A percentile compares a stretch with the other conserved stretches of the same genome.
Evolutionary conservation across 148 eudicot species (phyloP).

Genomic region (Chenopodium formosanum): DNA sequence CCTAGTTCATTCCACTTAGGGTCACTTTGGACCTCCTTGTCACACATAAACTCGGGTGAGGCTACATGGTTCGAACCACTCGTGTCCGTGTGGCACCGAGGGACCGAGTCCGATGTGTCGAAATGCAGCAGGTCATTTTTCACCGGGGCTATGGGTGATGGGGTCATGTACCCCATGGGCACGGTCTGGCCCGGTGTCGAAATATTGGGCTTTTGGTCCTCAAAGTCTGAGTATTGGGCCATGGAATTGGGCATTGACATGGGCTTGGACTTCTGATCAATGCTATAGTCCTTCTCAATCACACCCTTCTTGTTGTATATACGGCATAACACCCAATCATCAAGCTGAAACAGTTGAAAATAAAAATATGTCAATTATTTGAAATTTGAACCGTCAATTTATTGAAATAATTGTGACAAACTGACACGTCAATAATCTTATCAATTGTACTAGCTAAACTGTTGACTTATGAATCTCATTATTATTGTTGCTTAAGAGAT

Average conservation of each 20-base stretch:
- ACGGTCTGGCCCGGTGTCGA: slow-evolving; percentile 7
- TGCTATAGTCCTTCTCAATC: slow-evolving; percentile 36
- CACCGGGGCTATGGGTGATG: slow-evolving; percentile 4
- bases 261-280: slow-evolving; percentile 15
- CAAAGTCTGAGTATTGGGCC: slow-evolving; percentile 29
- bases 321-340: slow-evolving; percentile 79
- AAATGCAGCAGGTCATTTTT: slow-evolving; percentile 40
- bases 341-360: slow-evolving; percentile 43
- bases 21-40: slow-evolving; percentile 68
- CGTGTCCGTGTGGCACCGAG: slow-evolving; percentile 59
- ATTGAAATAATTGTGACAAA: not conserved
- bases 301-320: slow-evolving; percentile 81
- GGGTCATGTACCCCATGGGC: slow-evolving; percentile 2
- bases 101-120: slow-evolving; percentile 60
- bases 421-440: not conserved
- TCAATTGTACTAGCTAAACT: not conserved
- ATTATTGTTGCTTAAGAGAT: not conserved
- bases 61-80: slow-evolving; percentile 47
- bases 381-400: not conserved
- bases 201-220: slow-evolving; percentile 47
- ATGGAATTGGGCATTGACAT: not conserved
- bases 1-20: slow-evolving; percentile 48
- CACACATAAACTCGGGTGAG: slow-evolving; percentile 52
- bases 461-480: not conserved
- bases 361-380: not conserved